These are phyloP conservation scores for Castanospermum australe DNA, from an alignment of 306 rosid species.

Conservation along the genomic window DNA sequence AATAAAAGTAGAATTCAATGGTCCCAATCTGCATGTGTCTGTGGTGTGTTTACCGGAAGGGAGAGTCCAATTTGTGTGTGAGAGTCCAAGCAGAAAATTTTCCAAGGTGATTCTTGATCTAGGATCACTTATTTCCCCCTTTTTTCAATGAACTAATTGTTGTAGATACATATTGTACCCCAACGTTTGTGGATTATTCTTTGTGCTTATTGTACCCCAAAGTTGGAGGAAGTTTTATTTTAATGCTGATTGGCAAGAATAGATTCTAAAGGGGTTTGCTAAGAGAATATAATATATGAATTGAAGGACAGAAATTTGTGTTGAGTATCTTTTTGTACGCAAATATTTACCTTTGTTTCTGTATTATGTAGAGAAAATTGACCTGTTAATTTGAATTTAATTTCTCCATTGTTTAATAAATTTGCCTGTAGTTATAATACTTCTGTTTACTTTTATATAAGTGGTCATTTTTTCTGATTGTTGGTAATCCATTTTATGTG, in stretches of 20 bases:
- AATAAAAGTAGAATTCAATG: not conserved
- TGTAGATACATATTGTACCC: not conserved
- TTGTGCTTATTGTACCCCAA: not conserved
- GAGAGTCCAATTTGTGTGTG: not conserved
- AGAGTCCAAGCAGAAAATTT: not conserved
- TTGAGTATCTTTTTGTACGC: not conserved
- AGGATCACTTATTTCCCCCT: not conserved
- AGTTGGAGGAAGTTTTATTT: not conserved
- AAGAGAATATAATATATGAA: not conserved
- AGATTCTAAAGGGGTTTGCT: not conserved
- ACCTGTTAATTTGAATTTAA: constrained; percentile 18
- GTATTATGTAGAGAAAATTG: not conserved
- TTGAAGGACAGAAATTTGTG: constrained; percentile 1
- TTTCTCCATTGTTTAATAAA: not conserved
- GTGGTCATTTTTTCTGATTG: constrained; percentile 24
- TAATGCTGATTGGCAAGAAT: not conserved
- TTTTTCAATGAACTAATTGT: not conserved
- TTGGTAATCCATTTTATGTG: constrained; percentile 35
- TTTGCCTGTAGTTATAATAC: not conserved
- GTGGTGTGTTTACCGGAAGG: not conserved
- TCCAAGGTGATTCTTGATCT: not conserved
- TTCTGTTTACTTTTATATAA: not conserved
- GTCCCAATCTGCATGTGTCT: not conserved
- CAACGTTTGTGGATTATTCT: too few relatives aligned
- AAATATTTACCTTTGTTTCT: not conserved